Evolutionary conservation across 1,284 basidiomycete species (phyloP), one percentile per base, ranked within the genome.

Genomic region (Xerocomus amazonicus): DNA sequence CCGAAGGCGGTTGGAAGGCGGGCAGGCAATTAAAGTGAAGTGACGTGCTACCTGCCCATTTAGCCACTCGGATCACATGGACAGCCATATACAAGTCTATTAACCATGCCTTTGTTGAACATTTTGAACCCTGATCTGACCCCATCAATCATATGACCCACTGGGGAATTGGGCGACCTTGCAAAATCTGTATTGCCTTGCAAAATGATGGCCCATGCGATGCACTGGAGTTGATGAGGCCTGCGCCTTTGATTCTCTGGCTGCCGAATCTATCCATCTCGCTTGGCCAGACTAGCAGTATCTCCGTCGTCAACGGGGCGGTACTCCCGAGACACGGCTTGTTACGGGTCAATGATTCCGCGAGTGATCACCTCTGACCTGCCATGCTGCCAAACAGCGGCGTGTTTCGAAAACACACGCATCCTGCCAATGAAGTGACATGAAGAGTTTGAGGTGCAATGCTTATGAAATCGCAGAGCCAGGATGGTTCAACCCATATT

Each of bases 1-100:
- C 61, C 71, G 83, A 59, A 72, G 86, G 59, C 75, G 81, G 54
- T 68, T 87, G 45, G 83, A 84, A 63, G 78, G 77, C 51, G 82
- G 84, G 33, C 75, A 65, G 54, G 73, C 74, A 43, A 74, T 77
- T 51, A 87, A 85, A 67, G 73, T 85, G 56, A 76, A 76, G 62
- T 83, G 68, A 65, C 47, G 47, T 50, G 43, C 35, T 53, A 32
- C 23, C 41, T 45, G 50, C 53, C 43, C 34, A 49, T 48, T 44
- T 52, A 53, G 53, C 50, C 53, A 65, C 54, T 53, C 62, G 60
- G 64, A 65, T 62, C 63, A 65, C 51, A 57, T 47, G 59, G 48
- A 53, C 52, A 51, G 55, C 49, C 27, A 43, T 41, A 51, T 62
- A 57, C 51, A 61, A 53, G 51, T 43, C 44, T 57, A 54, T 61